Conservation (phyloP, 129 eudicot genomes). For the Sambucus nigra region DNA sequence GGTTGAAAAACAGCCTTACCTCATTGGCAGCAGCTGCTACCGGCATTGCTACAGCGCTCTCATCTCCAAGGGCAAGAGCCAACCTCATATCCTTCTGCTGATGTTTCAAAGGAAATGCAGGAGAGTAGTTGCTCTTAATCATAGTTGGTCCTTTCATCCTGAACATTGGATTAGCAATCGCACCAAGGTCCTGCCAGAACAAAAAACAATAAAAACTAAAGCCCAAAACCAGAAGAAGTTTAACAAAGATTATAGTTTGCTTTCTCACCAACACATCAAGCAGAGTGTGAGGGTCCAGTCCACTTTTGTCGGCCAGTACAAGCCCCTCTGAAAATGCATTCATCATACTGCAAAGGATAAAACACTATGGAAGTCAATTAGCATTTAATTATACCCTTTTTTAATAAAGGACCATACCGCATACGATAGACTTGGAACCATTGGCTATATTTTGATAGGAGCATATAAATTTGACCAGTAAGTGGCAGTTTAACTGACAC, state of each 20-base stretch:
- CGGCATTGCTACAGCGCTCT: constrained; percentile 81
- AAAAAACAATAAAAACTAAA: not conserved
- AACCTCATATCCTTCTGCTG: constrained; percentile 98
- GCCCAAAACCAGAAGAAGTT: not conserved
- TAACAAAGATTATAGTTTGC: not conserved
- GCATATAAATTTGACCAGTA: too few relatives aligned
- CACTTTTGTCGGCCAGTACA: constrained; percentile 88
- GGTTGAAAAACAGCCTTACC: constrained; percentile 24
- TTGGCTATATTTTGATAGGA: too few relatives aligned
- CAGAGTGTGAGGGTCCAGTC: constrained; percentile 68
- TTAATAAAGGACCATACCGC: too few relatives aligned
- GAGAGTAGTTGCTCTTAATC: constrained; percentile 53
- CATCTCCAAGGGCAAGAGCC: constrained; percentile 97
- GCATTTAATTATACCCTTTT: not conserved
- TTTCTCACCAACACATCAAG: constrained; percentile 81
- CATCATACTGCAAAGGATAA: constrained; percentile 66
- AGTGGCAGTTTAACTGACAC: too few relatives aligned
- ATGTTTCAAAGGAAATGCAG: constrained; percentile 95
- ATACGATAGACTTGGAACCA: too few relatives aligned
- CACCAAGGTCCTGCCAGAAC: constrained; percentile 73
- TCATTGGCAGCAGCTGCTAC: constrained; percentile 98
- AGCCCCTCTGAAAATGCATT: constrained; percentile 96
- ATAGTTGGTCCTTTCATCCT: constrained; percentile 91
- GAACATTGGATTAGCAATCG: constrained; percentile 94
- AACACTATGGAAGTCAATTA: constrained; percentile 6